phyloP scores from a whole-genome alignment of 2,329 filamentous ascomycete species.

The Alternaria hordeiaustralica region DNA sequence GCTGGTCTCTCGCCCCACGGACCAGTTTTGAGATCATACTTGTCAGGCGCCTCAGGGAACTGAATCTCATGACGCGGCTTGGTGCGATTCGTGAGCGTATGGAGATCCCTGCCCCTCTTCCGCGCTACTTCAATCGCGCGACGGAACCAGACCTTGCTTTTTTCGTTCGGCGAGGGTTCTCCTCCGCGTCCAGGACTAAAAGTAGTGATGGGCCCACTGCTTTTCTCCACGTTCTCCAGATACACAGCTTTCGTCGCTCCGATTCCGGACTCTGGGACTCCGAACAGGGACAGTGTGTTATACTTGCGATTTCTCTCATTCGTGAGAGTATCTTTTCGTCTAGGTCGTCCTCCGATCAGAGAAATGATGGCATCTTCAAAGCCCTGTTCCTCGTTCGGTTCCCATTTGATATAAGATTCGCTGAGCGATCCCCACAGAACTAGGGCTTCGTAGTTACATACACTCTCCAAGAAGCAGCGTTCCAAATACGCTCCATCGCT shows the following conservation, averaged over 20 bases:
- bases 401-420: background rate
- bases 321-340: background rate
- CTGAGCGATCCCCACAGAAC: slow-evolving; percentile 5
- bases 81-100: slow-evolving; percentile 13
- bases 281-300: background rate
- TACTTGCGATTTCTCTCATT: background rate
- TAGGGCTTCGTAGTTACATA: background rate
- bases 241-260: background rate
- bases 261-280: background rate
- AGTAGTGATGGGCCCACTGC: background rate
- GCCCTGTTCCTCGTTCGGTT: slow-evolving; percentile 5
- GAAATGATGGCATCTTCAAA: slow-evolving; percentile 4
- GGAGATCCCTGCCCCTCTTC: slow-evolving; percentile 10
- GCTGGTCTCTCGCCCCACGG: slow-evolving; percentile 7
- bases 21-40: slow-evolving; percentile 7
- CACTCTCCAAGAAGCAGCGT: background rate
- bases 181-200: background rate
- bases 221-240: background rate
- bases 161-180: background rate
- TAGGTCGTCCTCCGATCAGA: background rate
- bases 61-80: background rate
- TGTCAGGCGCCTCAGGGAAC: slow-evolving; percentile 14
- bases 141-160: slow-evolving; percentile 8
- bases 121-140: slow-evolving; percentile 4
- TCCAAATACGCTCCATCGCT: background rate